Evolutionary conservation across 805 yeast species (phyloP).

Genomic region (Metschnikowia kunwiensis): DNA sequence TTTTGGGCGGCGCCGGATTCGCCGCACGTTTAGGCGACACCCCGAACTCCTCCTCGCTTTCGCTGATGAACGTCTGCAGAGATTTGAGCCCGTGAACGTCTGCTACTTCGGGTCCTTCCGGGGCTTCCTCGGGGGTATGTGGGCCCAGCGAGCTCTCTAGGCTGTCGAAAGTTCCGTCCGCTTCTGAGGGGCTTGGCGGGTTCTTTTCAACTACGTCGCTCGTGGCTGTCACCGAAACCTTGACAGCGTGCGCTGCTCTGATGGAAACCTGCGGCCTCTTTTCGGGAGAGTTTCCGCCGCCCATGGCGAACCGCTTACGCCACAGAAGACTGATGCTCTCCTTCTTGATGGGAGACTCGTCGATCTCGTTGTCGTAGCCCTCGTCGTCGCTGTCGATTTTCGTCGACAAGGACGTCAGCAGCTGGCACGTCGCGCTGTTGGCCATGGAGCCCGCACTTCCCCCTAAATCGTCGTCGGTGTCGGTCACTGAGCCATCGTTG

Average conservation of each 20-base stretch:
- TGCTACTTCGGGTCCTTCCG: not conserved
- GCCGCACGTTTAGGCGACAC: slow-evolving; percentile 1
- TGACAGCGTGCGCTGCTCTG: too few species aligned
- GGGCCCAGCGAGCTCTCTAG: slow-evolving; percentile 10
- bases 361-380: slow-evolving; percentile 36
- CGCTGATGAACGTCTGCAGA: slow-evolving; percentile 17
- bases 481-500: slow-evolving; percentile 2
- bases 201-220: too few species aligned
- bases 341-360: slow-evolving; percentile 39
- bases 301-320: slow-evolving; percentile 17
- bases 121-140: slow-evolving; percentile 7
- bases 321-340: slow-evolving; percentile 9
- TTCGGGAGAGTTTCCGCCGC: too few species aligned
- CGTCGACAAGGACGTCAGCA: slow-evolving; percentile 11
- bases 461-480: slow-evolving; percentile 20
- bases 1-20: not conserved
- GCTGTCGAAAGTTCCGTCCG: too few species aligned
- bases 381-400: slow-evolving; percentile 18
- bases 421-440: slow-evolving; percentile 9
- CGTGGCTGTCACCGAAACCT: too few species aligned
- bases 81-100: slow-evolving; percentile 10
- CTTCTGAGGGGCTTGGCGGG: too few species aligned
- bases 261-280: too few species aligned
- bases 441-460: slow-evolving; percentile 6
- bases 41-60: slow-evolving; percentile 12